Base-by-base conservation (phyloP, 805 yeast species). In the Candida tibetensis region DNA sequence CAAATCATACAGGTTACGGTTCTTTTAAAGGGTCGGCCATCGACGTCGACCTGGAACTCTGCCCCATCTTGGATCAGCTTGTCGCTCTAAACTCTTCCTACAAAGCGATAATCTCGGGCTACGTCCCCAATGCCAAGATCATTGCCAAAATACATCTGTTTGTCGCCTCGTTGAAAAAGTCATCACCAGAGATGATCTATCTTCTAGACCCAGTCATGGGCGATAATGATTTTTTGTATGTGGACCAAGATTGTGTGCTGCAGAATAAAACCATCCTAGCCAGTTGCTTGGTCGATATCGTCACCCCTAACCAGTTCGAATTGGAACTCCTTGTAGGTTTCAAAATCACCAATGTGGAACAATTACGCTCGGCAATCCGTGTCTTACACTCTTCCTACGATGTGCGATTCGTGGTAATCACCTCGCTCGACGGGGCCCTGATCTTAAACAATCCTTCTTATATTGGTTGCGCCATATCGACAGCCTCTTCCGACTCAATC, bases 231-330 rank as follows among this genome's bases (percentile, higher is more conserved):
- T 71, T 72, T 41, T 46, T 84, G 16, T 84, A 84, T 47, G 93
- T 84, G 3, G 74, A 76, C 37, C 56, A 66, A 43, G 62, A 58
- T 6, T 61, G 76, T 36, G 72, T 77, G 22, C 37, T 44, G 2
- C 57, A 53, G 19, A 67, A 66, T 39, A 46, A 46, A 26, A 28
- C 45, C 17, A 72, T 85, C 4, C 82, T 95, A 0, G 74, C 73
- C 4, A 81, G 82, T 49, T 28, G 77, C 71, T 5, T 51, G 45
- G 84, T 89, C 6, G 87, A 85, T 48, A 64, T 87, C 6, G 77
- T 86, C 12, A 90, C 97, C 0, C 98, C 98, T 2, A 90, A 90
- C 58, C 95, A 86, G 57, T 91, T 84, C 58, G 98, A 90, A 57
- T 72, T 84, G 13, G 96, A 89, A 60, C 57, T 87, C 19, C 60